Base-by-base conservation (phyloP, 2,329 filamentous ascomycete species). In the Metarhizium brunneum region DNA sequence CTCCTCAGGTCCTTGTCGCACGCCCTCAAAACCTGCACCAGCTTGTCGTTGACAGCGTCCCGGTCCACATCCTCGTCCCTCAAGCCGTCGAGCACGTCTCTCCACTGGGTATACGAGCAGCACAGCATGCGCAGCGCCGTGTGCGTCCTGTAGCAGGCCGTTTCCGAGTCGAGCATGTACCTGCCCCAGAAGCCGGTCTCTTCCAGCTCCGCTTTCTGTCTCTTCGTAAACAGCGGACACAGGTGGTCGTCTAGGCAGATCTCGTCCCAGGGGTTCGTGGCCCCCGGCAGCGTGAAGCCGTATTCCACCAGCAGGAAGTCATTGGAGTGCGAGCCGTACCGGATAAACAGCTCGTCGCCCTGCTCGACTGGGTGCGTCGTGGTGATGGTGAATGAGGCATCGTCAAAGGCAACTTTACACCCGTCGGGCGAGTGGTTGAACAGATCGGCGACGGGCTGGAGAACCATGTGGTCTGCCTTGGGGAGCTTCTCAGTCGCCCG, bases 391-490 rank as follows among this genome's bases (percentile, higher is more conserved):
- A 83, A 88, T 6, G 77, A 76, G 1, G 69, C 66, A 1, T 68
- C 59, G 49, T 76, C 72, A 62, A 80, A 81, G n/a, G 73, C 65
- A 0, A 83, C 81, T 14, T 73, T 68, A 67, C 82, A 85, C 32
- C 76, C 76, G 10, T 61, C 61, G 43, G 76, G 70, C 5, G 72
- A 66, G 63, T 81, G 79, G 62, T 82, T 91, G 74, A 90, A 86
- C 55, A 88, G 81, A 66, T 91, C 87, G 1, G 86, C 83, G 40
- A 88, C 84, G 0, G 87, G 87, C 67, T 85, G 85, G 61, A 90
- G 77, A 10, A 82, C 82, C 74, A 89, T 82, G 63, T 81, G 81
- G 62, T 88, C 86, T 61, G 79, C 68, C 63, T 70, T 64, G 61
- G 69, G 60, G 29, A 73, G 67, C 58, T 68, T 62, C 64, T 76